Conservation (phyloP, 495 filamentous ascomycete genomes). For the Pyronema omphalodes region DNA sequence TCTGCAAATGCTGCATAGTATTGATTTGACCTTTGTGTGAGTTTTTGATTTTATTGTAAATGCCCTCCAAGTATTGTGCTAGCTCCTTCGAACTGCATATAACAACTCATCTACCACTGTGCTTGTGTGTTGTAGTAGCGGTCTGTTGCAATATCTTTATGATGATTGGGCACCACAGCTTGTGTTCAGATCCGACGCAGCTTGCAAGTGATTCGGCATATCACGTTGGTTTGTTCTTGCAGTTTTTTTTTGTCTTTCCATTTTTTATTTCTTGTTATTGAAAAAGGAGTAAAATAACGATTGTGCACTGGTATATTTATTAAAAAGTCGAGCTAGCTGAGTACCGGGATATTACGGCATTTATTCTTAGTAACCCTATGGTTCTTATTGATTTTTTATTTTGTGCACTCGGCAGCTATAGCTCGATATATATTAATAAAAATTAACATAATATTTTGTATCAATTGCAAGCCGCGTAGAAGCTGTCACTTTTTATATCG, state of each 20-base stretch:
- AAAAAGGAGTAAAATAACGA: too few species aligned
- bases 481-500: too few species aligned
- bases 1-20: background rate
- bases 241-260: background rate
- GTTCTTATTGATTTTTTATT: too few species aligned
- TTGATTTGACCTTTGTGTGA: background rate
- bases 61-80: background rate
- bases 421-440: too few species aligned
- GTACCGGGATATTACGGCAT: too few species aligned
- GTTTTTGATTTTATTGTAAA: background rate
- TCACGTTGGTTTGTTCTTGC: too few species aligned
- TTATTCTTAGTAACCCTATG: too few species aligned
- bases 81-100: background rate
- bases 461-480: too few species aligned
- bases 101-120: background rate
- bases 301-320: too few species aligned
- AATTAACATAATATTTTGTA: too few species aligned
- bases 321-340: too few species aligned
- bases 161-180: background rate
- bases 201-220: background rate
- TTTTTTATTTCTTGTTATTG: background rate
- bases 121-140: background rate
- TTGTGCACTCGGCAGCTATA: too few species aligned
- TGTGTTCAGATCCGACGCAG: background rate
- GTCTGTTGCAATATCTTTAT: background rate